A percentile compares a stretch with the other conserved stretches of the same genome.
Conservation (phyloP, 179 eudicot species). For the Corrigiola litoralis region DNA sequence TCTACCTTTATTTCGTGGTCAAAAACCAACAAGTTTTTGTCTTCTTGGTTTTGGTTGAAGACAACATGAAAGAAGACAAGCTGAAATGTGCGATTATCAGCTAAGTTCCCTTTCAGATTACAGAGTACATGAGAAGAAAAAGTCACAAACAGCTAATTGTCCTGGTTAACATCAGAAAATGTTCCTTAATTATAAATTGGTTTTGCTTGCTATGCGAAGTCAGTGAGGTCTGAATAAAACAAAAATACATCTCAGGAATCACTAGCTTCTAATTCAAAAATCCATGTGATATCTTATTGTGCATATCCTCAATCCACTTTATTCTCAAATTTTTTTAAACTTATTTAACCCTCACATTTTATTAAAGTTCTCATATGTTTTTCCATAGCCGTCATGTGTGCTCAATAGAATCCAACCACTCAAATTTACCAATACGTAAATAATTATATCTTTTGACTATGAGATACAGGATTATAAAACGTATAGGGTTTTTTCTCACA, state of each 20-base stretch:
- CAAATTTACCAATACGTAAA: too few relatives aligned
- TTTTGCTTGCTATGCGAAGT: slow-evolving; percentile 11
- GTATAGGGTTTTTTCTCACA: too few relatives aligned
- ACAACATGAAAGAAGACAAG: slow-evolving; percentile 27
- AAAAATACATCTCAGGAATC: too few relatives aligned
- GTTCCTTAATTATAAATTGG: slow-evolving; percentile 7
- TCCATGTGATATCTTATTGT: too few relatives aligned
- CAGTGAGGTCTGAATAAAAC: slow-evolving; percentile 4
- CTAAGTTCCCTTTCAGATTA: slow-evolving; percentile 18
- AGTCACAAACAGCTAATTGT: slow-evolving; percentile 8
- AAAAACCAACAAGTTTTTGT: slow-evolving; percentile 4
- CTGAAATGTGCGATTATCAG: slow-evolving; percentile 16
- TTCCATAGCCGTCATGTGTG: too few relatives aligned
- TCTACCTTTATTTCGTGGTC: not conserved
- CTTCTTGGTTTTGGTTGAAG: slow-evolving; percentile 11
- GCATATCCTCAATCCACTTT: too few relatives aligned
- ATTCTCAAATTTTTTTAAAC: too few relatives aligned
- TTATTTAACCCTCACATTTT: too few relatives aligned
- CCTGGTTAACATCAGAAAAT: not conserved
- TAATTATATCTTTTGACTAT: too few relatives aligned
- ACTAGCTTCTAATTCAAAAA: not conserved
- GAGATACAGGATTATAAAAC: too few relatives aligned
- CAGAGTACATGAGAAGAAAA: not conserved
- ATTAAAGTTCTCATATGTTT: too few relatives aligned
- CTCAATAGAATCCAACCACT: too few relatives aligned